Percentiles rank a stretch among this genome's conserved stretches.
phyloP scores from a whole-genome alignment of 73 alveolate species.

The Paramecium tetraurelia region DNA sequence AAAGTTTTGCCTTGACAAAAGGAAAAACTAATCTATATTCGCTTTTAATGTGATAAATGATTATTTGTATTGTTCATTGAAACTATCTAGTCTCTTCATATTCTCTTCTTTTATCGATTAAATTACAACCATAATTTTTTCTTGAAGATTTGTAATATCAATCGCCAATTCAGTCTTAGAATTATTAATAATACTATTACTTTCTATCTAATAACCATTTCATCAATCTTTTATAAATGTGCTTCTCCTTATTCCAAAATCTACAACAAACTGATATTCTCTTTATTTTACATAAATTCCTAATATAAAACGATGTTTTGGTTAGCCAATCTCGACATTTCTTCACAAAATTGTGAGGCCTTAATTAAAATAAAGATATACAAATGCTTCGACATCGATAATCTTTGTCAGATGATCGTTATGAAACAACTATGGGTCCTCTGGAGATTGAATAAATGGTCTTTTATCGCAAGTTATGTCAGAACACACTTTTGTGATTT shows the following conservation, averaged over 20 bases:
- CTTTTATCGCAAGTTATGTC: conserved; percentile 40
- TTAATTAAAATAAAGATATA: neutral
- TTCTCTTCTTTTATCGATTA: conserved; percentile 19
- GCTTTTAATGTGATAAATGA: conserved; percentile 30
- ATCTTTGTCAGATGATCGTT: neutral
- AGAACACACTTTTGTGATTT: conserved; percentile 3
- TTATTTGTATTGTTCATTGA: neutral
- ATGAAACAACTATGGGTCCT: neutral
- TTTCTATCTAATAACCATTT: conserved; percentile 12
- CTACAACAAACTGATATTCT: neutral
- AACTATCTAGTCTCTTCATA: conserved; percentile 28
- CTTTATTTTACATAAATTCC: conserved; percentile 42
- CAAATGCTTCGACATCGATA: conserved; percentile 4
- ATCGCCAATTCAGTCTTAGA: conserved; percentile 33
- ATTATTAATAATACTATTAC: neutral
- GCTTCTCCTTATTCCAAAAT: conserved; percentile 2
- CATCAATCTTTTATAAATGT: neutral
- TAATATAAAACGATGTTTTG: conserved; percentile 10
- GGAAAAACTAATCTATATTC: conserved; percentile 31
- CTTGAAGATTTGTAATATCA: conserved; percentile 33
- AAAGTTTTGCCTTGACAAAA: neutral
- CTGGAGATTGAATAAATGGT: conserved; percentile 1
- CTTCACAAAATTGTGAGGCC: neutral
- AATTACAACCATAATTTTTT: conserved; percentile 18
- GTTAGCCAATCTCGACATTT: conserved; percentile 49